Base-by-base conservation (phyloP, 768 basidiomycete genomes). In the Ramaria sp. region DNA sequence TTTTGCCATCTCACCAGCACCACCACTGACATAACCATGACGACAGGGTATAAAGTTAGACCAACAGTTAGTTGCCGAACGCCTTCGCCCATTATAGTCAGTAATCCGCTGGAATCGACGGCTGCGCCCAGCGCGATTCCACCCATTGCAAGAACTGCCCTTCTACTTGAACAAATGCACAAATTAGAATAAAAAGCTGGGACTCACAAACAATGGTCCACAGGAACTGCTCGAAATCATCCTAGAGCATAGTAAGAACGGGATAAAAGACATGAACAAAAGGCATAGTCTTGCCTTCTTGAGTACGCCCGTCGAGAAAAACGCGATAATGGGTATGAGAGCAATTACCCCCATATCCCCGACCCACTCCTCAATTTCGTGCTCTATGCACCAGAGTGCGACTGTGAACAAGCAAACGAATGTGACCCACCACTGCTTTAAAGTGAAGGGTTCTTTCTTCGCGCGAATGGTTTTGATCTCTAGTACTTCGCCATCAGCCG, bases 311-410 rank as follows among this genome's bases (percentile, higher is more conserved):
- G 92, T 89, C 5, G 88, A 86, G 67, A 97, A 99, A 72, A 99
- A 98, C 1, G 86, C 85, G 5, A 97, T 75, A 43, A 98, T 76
- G 0, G 95, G 96, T 43, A 99, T 75, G 60, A 98, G 82, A 1
- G 95, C 94, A 59, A 99, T 93, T 61, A 97, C 77, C 28, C 96
- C 96, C 94, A 98, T 99, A 66, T 98, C 93, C 1, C 96, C 96
- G 3, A 98, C 75, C 45, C 71, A 71, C 5, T 71, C 67, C 63
- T 94, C 81, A 51, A 98, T 79, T 62, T 72, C 68, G 63, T 88
- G 85, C 59, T 87, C 93, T 38, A 91, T 66, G 63, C 91, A 94
- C 94, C 95, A 97, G 52, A 98, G 69, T 5, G 61, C 76, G 61
- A 99, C 98, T 2, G 96, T 98, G 50, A 76, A 67, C 24, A 93